A percentile compares a stretch with the other conserved stretches of the same genome.
phyloP scores from a whole-genome alignment of 441 rosid genomes.

The Populus hybrid region DNA sequence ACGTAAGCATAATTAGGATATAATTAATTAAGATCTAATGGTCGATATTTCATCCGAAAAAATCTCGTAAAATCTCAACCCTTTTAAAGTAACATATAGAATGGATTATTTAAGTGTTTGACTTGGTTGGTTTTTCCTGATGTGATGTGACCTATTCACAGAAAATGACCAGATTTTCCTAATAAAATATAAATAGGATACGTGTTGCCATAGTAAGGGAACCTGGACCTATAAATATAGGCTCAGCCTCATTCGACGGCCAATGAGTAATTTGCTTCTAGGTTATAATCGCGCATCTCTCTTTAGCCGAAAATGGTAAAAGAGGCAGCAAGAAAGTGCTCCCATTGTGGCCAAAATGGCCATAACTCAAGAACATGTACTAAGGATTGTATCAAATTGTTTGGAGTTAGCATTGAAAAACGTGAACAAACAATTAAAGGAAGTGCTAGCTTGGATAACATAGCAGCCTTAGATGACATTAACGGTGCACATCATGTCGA shows the following conservation, averaged over 20 bases:
- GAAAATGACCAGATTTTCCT: conserved; percentile 2
- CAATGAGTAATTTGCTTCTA: neutral
- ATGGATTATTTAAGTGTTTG: neutral
- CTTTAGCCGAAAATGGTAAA: conserved; percentile 27
- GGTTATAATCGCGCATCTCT: neutral
- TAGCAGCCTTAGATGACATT: conserved; percentile 24
- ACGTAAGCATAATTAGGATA: neutral
- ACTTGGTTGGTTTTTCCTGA: neutral
- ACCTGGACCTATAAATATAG: neutral
- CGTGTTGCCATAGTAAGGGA: neutral
- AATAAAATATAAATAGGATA: neutral
- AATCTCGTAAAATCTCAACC: conserved; percentile 6
- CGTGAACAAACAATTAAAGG: conserved; percentile 33
- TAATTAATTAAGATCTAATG: conserved; percentile 9
- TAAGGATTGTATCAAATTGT: conserved; percentile 44
- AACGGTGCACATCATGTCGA: neutral
- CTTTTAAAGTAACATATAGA: neutral
- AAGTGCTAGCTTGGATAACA: conserved; percentile 48
- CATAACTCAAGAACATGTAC: conserved; percentile 55
- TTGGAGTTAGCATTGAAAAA: conserved; percentile 48
- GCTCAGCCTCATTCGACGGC: neutral
- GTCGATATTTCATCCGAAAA: neutral
- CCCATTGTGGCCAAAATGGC: conserved; percentile 48
- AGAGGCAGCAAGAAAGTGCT: conserved; percentile 44
- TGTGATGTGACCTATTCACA: neutral